Conservation (phyloP, 768 basidiomycete species). For the Amanita fuliginea region DNA sequence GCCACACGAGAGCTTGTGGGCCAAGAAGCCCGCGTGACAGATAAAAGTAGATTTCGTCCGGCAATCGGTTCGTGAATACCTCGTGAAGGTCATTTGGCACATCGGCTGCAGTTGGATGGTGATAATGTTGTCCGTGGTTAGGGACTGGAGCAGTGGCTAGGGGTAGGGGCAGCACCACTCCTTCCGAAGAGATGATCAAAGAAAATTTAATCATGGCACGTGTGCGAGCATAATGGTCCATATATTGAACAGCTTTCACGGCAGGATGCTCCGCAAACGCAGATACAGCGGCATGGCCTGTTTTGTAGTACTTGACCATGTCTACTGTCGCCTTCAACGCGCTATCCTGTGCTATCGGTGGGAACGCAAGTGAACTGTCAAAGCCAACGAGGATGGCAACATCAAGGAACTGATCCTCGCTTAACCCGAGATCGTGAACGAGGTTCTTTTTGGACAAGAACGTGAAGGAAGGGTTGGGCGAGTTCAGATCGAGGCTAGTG, state of each 20-base stretch:
- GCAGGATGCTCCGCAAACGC: conserved; percentile 72
- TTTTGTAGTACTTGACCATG: conserved; percentile 89
- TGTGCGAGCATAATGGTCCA: conserved; percentile 81
- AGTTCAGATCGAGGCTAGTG: conserved; percentile 71
- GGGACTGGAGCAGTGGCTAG: conserved; percentile 47
- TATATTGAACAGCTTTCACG: conserved; percentile 71
- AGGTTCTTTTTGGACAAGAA: conserved; percentile 75
- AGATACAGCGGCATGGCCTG: conserved; percentile 70
- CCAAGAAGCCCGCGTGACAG: conserved; percentile 85
- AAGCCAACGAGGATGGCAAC: conserved; percentile 87
- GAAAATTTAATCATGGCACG: conserved; percentile 89
- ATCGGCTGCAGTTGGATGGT: conserved; percentile 74
- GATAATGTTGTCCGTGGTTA: conserved; percentile 42
- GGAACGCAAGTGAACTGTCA: conserved; percentile 70
- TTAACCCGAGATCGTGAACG: conserved; percentile 44
- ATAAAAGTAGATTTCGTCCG: conserved; percentile 95
- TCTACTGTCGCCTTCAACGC: conserved; percentile 80
- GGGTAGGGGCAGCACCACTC: conserved; percentile 69
- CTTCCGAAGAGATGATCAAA: conserved; percentile 82
- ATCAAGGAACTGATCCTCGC: conserved; percentile 91
- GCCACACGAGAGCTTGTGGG: conserved; percentile 90
- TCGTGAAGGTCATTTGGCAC: conserved; percentile 88
- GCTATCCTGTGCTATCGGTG: conserved; percentile 72
- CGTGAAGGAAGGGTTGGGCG: conserved; percentile 61
- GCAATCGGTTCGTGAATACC: conserved; percentile 88